These are phyloP conservation scores for Rubus idaeus DNA, from an alignment of 306 rosid species.

Conservation along the genomic window DNA sequence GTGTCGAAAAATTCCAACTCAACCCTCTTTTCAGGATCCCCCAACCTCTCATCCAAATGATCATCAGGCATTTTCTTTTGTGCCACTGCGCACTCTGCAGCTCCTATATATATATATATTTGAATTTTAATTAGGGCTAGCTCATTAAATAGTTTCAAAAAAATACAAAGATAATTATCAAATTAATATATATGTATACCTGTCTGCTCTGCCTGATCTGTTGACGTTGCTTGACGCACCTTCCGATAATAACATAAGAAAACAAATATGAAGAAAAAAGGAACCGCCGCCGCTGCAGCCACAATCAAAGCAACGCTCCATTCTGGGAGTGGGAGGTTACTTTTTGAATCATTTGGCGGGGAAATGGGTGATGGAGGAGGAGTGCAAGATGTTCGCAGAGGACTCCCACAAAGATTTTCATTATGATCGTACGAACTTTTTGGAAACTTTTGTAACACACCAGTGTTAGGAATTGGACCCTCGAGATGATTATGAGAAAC, in stretches of 20 bases:
- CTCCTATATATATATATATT: not conserved
- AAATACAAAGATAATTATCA: too few species aligned
- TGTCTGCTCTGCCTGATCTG: constrained; percentile 25
- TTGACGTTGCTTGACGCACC: constrained; percentile 23
- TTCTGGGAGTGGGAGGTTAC: constrained; percentile 20
- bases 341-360: not conserved
- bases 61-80: constrained; percentile 27
- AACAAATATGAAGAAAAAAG: constrained; percentile 30
- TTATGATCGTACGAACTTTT: constrained; percentile 47
- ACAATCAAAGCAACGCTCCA: constrained; percentile 44
- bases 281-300: constrained; percentile 32
- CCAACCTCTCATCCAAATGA: constrained; percentile 24
- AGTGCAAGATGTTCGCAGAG: constrained; percentile 46
- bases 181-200: constrained; percentile 27
- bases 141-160: too few species aligned
- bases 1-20: constrained; percentile 50
- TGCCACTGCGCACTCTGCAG: constrained; percentile 30
- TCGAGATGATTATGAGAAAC: constrained; percentile 56
- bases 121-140: too few species aligned
- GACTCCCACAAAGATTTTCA: constrained; percentile 59
- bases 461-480: constrained; percentile 55
- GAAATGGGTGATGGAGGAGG: constrained; percentile 19
- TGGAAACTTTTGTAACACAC: constrained; percentile 48
- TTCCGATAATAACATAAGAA: constrained; percentile 32
- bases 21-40: constrained; percentile 39